Evolutionary conservation across 257 asterid genomes (phyloP).

Genomic region (Gynochthodes officinalis): DNA sequence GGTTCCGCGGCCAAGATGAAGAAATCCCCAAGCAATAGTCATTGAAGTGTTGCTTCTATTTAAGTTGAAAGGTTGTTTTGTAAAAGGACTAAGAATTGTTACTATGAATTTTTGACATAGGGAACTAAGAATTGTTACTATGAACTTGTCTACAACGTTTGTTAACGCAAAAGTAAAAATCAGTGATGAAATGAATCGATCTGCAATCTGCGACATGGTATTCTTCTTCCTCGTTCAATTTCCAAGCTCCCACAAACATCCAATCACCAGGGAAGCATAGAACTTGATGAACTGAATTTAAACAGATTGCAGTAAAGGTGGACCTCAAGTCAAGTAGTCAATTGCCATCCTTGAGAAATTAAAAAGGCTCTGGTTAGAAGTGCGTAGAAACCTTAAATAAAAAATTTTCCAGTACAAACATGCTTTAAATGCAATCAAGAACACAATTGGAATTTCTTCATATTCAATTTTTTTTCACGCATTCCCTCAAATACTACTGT

Average conservation of each 20-base stretch:
- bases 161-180: no score
- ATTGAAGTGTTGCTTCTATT: no score
- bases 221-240: no score
- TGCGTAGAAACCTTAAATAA: neutral
- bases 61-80: no score
- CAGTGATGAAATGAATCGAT: neutral
- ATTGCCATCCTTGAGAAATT: neutral
- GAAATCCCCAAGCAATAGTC: neutral
- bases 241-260: no score
- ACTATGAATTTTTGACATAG: no score
- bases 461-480: neutral
- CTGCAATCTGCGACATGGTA: no score
- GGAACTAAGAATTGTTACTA: no score
- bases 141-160: no score
- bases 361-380: neutral
- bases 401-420: neutral
- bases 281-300: neutral
- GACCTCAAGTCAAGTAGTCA: neutral
- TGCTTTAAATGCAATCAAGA: neutral
- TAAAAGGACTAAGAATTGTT: no score
- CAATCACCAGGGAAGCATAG: neutral
- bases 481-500: neutral
- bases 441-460: neutral
- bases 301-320: neutral
- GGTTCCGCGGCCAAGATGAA: neutral